phyloP scores from a whole-genome alignment of 2,329 filamentous ascomycete species.

The Paecilomyces formosus region DNA sequence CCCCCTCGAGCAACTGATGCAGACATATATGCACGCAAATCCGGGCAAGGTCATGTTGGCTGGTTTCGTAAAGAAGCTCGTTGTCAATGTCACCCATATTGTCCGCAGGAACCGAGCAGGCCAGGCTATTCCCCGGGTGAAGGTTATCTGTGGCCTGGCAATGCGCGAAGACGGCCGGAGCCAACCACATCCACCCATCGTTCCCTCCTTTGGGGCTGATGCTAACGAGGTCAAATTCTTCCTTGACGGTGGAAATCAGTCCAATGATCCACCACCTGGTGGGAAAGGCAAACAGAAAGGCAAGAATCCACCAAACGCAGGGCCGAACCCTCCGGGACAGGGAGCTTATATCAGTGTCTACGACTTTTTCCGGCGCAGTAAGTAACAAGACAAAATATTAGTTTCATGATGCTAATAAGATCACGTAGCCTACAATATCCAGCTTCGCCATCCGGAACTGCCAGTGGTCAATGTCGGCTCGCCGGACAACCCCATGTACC shows the following conservation, averaged over 20 bases:
- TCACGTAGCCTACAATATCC: neutral
- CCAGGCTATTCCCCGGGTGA: slow-evolving; percentile 24
- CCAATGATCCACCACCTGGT: neutral
- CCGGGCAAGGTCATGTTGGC: neutral
- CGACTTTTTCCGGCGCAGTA: slow-evolving; percentile 11
- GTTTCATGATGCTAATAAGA: slow-evolving; percentile 9
- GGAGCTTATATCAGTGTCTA: slow-evolving; percentile 11
- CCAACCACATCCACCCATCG: slow-evolving; percentile 27
- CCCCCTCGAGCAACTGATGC: slow-evolving; percentile 32
- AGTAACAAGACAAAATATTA: slow-evolving; percentile 21
- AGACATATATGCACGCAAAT: slow-evolving; percentile 18
- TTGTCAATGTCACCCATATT: slow-evolving; percentile 35
- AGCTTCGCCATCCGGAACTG: slow-evolving; percentile 18
- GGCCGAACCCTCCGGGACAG: slow-evolving; percentile 5
- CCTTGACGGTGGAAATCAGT: slow-evolving; percentile 18
- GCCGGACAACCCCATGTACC: slow-evolving; percentile 47
- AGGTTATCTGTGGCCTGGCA: slow-evolving; percentile 42
- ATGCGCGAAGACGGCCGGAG: slow-evolving; percentile 24
- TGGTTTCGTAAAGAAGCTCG: slow-evolving; percentile 31
- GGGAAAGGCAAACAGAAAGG: neutral
- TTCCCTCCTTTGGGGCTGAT: slow-evolving; percentile 35
- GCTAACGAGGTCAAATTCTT: slow-evolving; percentile 51
- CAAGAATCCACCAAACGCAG: neutral
- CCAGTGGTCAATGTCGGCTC: slow-evolving; percentile 61
- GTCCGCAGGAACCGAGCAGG: slow-evolving; percentile 23